These are phyloP conservation scores for Mycena galericulata DNA, from an alignment of 768 basidiomycete species.

Conservation along the genomic window DNA sequence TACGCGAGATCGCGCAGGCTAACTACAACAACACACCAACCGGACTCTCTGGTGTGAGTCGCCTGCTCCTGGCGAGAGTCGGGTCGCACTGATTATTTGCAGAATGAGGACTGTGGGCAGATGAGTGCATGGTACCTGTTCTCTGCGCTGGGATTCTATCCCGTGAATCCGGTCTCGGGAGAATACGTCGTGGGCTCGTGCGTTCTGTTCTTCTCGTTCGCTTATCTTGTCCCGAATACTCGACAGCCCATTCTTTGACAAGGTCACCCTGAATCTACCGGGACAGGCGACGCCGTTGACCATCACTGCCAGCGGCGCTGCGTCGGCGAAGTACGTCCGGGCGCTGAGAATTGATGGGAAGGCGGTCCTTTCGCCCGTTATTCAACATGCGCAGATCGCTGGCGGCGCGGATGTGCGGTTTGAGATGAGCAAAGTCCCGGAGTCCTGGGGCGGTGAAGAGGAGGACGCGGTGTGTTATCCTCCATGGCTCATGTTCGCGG, in stretches of 20 bases:
- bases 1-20: constrained; percentile 70
- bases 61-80: background rate
- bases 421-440: constrained; percentile 68
- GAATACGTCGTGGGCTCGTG: constrained; percentile 75
- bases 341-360: constrained; percentile 68
- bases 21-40: constrained; percentile 77
- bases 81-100: background rate
- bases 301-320: constrained; percentile 69
- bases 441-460: constrained; percentile 57
- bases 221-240: background rate
- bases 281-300: constrained; percentile 51
- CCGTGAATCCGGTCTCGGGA: constrained; percentile 83
- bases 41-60: constrained; percentile 78
- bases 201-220: background rate
- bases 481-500: too few species aligned
- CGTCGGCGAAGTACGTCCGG: constrained; percentile 69
- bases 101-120: constrained; percentile 93
- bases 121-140: constrained; percentile 94
- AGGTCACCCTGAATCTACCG: constrained; percentile 69
- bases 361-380: constrained; percentile 56
- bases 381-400: constrained; percentile 72
- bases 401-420: constrained; percentile 70
- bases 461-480: too few species aligned
- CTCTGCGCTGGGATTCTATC: constrained; percentile 86
- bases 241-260: constrained; percentile 61